These are phyloP conservation scores for Fraxinus nigra DNA, from an alignment of 305 asterid genomes.

Conservation along the genomic window DNA sequence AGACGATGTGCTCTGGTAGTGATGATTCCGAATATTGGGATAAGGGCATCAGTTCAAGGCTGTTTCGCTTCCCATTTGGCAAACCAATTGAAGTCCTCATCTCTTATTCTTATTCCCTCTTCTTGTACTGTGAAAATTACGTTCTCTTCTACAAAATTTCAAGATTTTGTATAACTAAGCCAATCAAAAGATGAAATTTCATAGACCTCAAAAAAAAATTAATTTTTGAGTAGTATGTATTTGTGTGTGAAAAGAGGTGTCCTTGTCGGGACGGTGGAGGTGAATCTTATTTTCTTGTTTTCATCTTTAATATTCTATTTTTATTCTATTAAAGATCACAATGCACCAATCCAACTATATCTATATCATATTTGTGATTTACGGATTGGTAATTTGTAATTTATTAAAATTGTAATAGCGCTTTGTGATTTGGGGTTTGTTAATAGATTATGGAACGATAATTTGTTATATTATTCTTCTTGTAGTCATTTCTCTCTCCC, in stretches of 20 bases:
- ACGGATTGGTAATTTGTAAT: too few relatives aligned
- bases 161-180: neutral
- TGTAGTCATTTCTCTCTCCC: too few relatives aligned
- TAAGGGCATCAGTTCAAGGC: too few relatives aligned
- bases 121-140: neutral
- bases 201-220: conserved; percentile 22
- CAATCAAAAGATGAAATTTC: conserved; percentile 17
- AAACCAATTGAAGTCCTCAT: conserved; percentile 67
- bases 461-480: too few relatives aligned
- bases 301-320: too few relatives aligned
- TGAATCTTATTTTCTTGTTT: too few relatives aligned
- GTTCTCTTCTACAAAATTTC: neutral
- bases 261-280: neutral
- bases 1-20: conserved; percentile 21
- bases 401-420: too few relatives aligned
- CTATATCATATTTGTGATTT: too few relatives aligned
- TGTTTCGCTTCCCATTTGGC: conserved; percentile 57
- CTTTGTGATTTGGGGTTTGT: too few relatives aligned
- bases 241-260: neutral
- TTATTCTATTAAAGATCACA: too few relatives aligned
- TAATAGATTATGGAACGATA: too few relatives aligned
- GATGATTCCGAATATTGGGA: conserved; percentile 28
- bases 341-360: too few relatives aligned
- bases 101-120: conserved; percentile 42
- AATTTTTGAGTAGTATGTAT: conserved; percentile 1